Evolutionary conservation across 768 basidiomycete species (phyloP).

Genomic region (Trametes coccinea): DNA sequence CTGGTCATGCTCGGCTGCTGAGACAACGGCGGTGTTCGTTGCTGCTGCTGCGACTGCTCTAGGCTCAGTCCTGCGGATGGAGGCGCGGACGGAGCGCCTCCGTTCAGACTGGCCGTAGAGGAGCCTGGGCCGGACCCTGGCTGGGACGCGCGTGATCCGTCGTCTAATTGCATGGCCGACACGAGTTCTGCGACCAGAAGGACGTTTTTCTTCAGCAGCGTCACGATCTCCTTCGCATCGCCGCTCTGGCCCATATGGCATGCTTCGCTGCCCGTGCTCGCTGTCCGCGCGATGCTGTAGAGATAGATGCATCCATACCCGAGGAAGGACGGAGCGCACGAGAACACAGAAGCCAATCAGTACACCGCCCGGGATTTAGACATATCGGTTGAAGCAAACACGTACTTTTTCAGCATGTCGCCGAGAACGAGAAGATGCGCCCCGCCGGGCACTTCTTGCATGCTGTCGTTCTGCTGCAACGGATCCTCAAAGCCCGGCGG

Average conservation of each 20-base stretch:
- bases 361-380: conserved; percentile 34
- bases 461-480: conserved; percentile 27
- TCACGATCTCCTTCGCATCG: conserved; percentile 30
- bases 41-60: conserved; percentile 13
- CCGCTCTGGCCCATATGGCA: conserved; percentile 30
- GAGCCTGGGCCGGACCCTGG: conserved; percentile 22
- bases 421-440: conserved; percentile 52
- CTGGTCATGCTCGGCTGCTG: conserved; percentile 31
- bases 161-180: conserved; percentile 28
- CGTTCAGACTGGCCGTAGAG: conserved; percentile 3
- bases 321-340: conserved; percentile 30
- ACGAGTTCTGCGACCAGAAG: conserved; percentile 31
- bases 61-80: conserved; percentile 15
- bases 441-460: conserved; percentile 39
- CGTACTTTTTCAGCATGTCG: conserved; percentile 57
- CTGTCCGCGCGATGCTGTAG: conserved; percentile 31
- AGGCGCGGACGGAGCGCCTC: conserved; percentile 13
- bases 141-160: conserved; percentile 13
- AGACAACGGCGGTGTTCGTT: conserved; percentile 11
- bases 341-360: conserved; percentile 36
- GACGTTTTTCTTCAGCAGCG: conserved; percentile 31
- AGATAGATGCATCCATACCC: no score
- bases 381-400: conserved; percentile 17
- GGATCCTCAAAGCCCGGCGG: conserved; percentile 27
- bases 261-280: conserved; percentile 31